A percentile compares a stretch with the other conserved stretches of the same genome.
These are phyloP conservation scores for Syzygium syzygioides DNA, from an alignment of 441 rosid species.

Conservation along the genomic window DNA sequence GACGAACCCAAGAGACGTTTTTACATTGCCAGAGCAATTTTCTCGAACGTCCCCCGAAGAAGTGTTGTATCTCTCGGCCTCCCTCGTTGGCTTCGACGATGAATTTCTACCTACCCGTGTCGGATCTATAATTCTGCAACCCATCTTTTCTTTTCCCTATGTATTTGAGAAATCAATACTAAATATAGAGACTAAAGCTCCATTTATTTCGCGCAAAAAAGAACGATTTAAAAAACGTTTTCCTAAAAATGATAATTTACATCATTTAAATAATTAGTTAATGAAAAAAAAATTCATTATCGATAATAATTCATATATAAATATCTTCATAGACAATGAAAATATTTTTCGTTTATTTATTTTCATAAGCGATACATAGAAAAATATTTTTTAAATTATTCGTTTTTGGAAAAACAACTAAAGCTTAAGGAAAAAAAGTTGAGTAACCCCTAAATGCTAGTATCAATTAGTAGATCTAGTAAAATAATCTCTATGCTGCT, in stretches of 20 bases:
- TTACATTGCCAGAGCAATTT: neutral
- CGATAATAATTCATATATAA: too few relatives aligned
- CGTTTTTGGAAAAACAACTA: too few relatives aligned
- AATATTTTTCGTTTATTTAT: too few relatives aligned
- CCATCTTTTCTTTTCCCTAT: neutral
- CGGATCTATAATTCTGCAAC: neutral
- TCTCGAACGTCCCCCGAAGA: neutral
- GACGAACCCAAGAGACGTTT: neutral
- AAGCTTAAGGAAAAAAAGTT: neutral
- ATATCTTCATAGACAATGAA: too few relatives aligned
- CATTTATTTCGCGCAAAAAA: too few relatives aligned
- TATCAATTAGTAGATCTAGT: neutral
- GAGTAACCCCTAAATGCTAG: neutral
- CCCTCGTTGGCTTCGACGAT: neutral
- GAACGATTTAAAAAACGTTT: too few relatives aligned
- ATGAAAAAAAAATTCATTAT: too few relatives aligned
- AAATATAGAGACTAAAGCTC: neutral
- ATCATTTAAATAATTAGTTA: too few relatives aligned
- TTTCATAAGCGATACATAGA: too few relatives aligned
- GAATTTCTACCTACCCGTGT: neutral
- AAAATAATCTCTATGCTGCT: neutral
- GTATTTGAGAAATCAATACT: neutral
- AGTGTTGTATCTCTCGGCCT: neutral
- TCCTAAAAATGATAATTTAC: too few relatives aligned
- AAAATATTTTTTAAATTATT: too few relatives aligned